These are phyloP conservation scores for Flaveria linearis DNA, from an alignment of 129 eudicot genomes.

Conservation along the genomic window DNA sequence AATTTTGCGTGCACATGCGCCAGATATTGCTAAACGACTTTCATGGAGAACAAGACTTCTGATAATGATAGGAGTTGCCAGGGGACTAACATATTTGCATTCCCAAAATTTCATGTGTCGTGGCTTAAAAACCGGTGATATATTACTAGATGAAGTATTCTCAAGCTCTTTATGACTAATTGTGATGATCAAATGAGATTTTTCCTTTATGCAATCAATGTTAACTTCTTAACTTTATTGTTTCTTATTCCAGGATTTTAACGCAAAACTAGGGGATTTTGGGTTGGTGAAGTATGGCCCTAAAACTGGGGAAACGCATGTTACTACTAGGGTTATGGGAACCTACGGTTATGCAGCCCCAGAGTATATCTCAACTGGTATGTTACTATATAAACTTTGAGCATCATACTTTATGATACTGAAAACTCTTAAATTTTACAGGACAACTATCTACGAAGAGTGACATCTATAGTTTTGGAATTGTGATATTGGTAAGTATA, in stretches of 20 bases:
- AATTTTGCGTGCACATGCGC: not conserved
- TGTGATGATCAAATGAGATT: not conserved
- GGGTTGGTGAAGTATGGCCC: slow-evolving; percentile 34
- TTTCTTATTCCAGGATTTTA: slow-evolving; percentile 27
- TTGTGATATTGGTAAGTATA: slow-evolving; percentile 40
- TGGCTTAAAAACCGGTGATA: slow-evolving; percentile 15
- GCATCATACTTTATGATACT: not conserved
- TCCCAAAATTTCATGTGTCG: slow-evolving; percentile 17
- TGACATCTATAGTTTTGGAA: slow-evolving; percentile 47
- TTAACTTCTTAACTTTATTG: not conserved
- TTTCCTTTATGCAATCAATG: not conserved
- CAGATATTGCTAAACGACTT: slow-evolving; percentile 27
- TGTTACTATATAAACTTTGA: not conserved
- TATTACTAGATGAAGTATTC: slow-evolving; percentile 34
- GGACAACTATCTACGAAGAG: slow-evolving; percentile 37
- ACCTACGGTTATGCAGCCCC: slow-evolving; percentile 20
- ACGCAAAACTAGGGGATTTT: slow-evolving; percentile 42
- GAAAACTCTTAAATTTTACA: not conserved
- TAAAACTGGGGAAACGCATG: slow-evolving; percentile 25
- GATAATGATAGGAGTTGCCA: slow-evolving; percentile 33
- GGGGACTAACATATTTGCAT: slow-evolving; percentile 37
- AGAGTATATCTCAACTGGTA: slow-evolving; percentile 24
- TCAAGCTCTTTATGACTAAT: not conserved
- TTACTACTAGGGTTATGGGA: slow-evolving; percentile 30
- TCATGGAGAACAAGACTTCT: slow-evolving; percentile 34